A percentile compares a stretch with the other conserved stretches of the same genome.
Evolutionary conservation across 495 filamentous ascomycete genomes (phyloP).

Genomic region (Tuber melanosporum): DNA sequence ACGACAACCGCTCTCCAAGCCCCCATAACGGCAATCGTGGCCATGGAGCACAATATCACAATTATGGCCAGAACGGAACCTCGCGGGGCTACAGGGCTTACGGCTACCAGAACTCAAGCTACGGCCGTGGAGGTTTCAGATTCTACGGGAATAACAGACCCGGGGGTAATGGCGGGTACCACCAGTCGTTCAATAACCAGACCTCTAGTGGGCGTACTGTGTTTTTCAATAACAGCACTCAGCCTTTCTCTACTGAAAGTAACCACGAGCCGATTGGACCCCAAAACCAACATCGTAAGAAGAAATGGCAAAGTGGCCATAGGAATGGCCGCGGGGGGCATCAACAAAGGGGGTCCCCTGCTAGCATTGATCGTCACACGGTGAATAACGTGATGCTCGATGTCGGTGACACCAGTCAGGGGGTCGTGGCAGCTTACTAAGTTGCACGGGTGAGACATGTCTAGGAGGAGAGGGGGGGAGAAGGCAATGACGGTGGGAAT

Average conservation of each 20-base stretch:
- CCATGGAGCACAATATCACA: not conserved
- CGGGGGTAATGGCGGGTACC: conserved; percentile 1
- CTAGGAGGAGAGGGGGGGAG: not conserved
- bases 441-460: not conserved
- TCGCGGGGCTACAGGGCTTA: conserved; percentile 16
- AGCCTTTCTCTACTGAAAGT: conserved; percentile 18
- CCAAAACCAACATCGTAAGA: conserved; percentile 22
- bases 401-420: not conserved
- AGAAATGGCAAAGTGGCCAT: conserved; percentile 14
- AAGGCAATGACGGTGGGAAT: not conserved
- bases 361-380: not conserved
- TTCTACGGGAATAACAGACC: conserved; percentile 20
- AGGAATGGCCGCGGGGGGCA: not conserved
- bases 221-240: conserved; percentile 15
- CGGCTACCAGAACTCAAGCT: not conserved
- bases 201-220: conserved; percentile 15
- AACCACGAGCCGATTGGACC: conserved; percentile 25
- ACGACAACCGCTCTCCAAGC: conserved; percentile 10
- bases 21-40: conserved; percentile 7
- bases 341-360: not conserved
- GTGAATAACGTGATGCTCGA: conserved; percentile 1
- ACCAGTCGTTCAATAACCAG: conserved; percentile 21
- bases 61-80: conserved; percentile 11
- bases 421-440: not conserved
- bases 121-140: not conserved